Evolutionary conservation across 768 basidiomycete species (phyloP).

Genomic region (Leccinum pellstonianum): DNA sequence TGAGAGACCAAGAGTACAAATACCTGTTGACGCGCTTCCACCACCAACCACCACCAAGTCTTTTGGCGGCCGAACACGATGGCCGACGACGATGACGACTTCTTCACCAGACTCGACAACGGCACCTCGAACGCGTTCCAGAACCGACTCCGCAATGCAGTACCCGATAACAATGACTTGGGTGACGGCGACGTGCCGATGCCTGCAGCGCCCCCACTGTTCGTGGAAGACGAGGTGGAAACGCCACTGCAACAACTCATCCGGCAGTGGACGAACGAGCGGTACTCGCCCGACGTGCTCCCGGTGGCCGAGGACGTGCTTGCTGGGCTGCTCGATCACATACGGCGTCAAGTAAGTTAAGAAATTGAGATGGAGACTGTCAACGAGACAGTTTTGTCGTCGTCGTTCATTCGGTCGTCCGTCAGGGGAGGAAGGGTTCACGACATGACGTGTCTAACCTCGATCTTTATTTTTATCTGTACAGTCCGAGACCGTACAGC

Average conservation of each 20-base stretch:
- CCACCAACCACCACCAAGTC: no score
- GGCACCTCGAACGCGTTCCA: constrained; percentile 21
- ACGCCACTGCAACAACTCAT: constrained; percentile 69
- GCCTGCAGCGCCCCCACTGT: constrained; percentile 25
- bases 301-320: constrained; percentile 71
- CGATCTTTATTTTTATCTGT: not conserved
- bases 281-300: constrained; percentile 77
- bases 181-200: constrained; percentile 28
- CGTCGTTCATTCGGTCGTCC: not conserved
- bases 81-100: constrained; percentile 23
- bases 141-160: constrained; percentile 39
- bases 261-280: constrained; percentile 84
- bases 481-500: constrained; percentile 77
- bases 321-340: constrained; percentile 65
- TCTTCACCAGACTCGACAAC: constrained; percentile 29
- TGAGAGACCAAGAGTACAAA: not conserved
- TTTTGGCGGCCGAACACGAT: not conserved
- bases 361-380: no score
- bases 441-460: not conserved
- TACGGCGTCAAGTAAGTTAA: constrained; percentile 72
- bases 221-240: constrained; percentile 42
- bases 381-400: no score
- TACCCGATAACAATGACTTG: constrained; percentile 25
- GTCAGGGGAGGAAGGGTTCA: not conserved
- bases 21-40: not conserved